Base-by-base conservation (phyloP, 202 grass and related monocot genomes). In the Setaria viridis region DNA sequence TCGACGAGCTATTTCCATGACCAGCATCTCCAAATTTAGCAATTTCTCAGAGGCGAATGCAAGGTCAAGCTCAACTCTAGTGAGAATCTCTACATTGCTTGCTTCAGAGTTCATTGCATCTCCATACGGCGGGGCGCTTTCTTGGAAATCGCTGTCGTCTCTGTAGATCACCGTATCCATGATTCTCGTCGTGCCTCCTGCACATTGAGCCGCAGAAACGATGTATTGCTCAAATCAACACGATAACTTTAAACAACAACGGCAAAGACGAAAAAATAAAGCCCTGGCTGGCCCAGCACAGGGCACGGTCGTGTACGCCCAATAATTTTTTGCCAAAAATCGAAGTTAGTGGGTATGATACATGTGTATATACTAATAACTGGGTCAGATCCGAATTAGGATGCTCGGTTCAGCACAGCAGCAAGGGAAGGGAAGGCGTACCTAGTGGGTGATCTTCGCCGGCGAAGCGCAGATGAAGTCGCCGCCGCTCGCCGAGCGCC, bases 1-100 rank as follows among this genome's bases (percentile, higher is more conserved):
- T 72, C 67, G 90, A 15, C 74, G 80, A 54, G 88, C 87, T 74
- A 95, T 87, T 85, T 95, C 89, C 95, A 98, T 92, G 72, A 92
- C 73, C 62, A 95, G 21, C 85, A 98, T 95, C 80, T 98, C 93
- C 72, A 98, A 68, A 82, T 95, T 98, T 37, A 98, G 66, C 3
- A 95, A 79, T 57, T 98, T 98, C 53, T 95, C 93, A 0, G 93
- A 95, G 62, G 86, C 92, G 85, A 94, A 98, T 70, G 90, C 79
- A 67, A 98, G 62, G 39, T 95, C 86, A 19, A 91, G 88, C 57
- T 95, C 89, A 13, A 92, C 79, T 72, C 91, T 95, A 13, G 83
- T 87, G 57, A 98, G 17, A 59, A 69, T 90, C 70, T 92, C 93
- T 41, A 88, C 82, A 42, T 64, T 86, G 79, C 19, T 86, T 82